A percentile compares a stretch with the other conserved stretches of the same genome.
phyloP scores from a whole-genome alignment of 2,329 filamentous ascomycete genomes.

The Xylariaceae sp. region DNA sequence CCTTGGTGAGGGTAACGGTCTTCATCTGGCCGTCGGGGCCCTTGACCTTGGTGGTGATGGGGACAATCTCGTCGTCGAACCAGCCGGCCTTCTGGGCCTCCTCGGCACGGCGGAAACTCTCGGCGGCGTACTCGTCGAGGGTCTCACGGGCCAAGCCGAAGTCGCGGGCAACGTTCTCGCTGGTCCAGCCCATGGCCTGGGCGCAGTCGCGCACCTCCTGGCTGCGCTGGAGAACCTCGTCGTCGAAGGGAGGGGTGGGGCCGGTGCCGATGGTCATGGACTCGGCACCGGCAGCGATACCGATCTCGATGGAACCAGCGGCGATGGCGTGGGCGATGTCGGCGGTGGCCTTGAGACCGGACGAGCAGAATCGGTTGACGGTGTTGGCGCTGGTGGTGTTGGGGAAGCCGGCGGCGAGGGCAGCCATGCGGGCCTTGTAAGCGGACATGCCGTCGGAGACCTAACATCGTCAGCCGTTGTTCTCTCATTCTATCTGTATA shows the following conservation, averaged over 20 bases:
- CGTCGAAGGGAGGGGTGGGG: conserved; percentile 69
- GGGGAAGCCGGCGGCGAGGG: conserved; percentile 87
- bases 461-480: conserved; percentile 36
- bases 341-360: conserved; percentile 89
- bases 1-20: conserved; percentile 71
- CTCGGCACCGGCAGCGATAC: conserved; percentile 84
- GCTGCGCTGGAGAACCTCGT: conserved; percentile 62
- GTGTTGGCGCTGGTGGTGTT: conserved; percentile 78
- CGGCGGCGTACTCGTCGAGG: conserved; percentile 81
- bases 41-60: conserved; percentile 76
- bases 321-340: conserved; percentile 88
- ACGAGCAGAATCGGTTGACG: conserved; percentile 96
- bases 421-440: conserved; percentile 84
- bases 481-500: too few species aligned
- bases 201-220: conserved; percentile 81
- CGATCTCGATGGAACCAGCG: conserved; percentile 75
- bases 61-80: conserved; percentile 91
- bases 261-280: conserved; percentile 75
- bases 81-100: conserved; percentile 82
- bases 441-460: conserved; percentile 80
- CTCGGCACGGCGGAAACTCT: conserved; percentile 85
- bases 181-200: conserved; percentile 97
- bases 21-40: conserved; percentile 75
- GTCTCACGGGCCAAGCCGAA: conserved; percentile 75
- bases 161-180: conserved; percentile 89